Conservation (phyloP, 2,329 filamentous ascomycete genomes). For the Trichophyton benhamiae region DNA sequence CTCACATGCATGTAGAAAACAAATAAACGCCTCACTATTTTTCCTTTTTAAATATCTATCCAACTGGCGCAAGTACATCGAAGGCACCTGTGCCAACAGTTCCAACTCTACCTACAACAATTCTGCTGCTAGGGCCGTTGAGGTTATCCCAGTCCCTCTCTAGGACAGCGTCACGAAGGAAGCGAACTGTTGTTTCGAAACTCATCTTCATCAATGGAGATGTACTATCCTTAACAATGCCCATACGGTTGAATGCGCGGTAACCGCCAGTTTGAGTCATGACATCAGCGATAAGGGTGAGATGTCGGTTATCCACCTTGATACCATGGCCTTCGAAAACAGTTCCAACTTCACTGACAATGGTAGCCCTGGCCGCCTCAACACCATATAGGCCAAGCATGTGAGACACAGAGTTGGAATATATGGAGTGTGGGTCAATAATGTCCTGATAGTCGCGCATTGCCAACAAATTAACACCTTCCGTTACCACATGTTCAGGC, state of each 20-base stretch:
- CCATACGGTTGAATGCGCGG: conserved; percentile 83
- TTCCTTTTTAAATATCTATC: conserved; percentile 17
- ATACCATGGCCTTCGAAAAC: conserved; percentile 91
- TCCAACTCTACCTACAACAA: conserved; percentile 74
- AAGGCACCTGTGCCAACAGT: conserved; percentile 83
- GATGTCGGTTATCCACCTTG: conserved; percentile 75
- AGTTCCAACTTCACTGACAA: conserved; percentile 69
- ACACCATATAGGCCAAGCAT: conserved; percentile 82
- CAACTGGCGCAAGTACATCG: conserved; percentile 57
- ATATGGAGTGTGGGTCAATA: conserved; percentile 73
- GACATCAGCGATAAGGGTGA: conserved; percentile 90
- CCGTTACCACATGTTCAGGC: conserved; percentile 53
- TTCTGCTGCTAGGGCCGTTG: conserved; percentile 68
- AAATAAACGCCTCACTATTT: background rate
- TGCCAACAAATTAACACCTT: conserved; percentile 75
- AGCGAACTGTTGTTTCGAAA: conserved; percentile 92
- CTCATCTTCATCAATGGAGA: conserved; percentile 98
- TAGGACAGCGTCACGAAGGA: conserved; percentile 81
- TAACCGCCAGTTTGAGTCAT: conserved; percentile 94
- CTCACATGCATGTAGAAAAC: background rate
- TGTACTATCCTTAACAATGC: conserved; percentile 63
- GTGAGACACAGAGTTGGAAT: conserved; percentile 84
- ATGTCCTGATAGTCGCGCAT: conserved; percentile 81
- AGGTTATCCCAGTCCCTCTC: conserved; percentile 86
- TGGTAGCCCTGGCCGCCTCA: conserved; percentile 77